phyloP scores from a whole-genome alignment of 176 grass and related monocot genomes.

The Melocanna baccifera region DNA sequence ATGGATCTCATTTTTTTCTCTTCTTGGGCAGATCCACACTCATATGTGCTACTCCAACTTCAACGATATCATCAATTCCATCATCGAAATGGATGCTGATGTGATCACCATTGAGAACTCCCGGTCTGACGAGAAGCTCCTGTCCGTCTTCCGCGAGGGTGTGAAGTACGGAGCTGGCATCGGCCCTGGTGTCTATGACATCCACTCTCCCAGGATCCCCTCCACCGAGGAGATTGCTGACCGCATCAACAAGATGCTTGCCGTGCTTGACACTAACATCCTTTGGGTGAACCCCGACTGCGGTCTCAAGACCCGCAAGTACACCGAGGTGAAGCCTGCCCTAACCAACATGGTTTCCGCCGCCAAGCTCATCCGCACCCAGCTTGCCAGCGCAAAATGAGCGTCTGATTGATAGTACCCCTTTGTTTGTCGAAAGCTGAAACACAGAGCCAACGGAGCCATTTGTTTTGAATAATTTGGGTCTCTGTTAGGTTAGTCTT shows the following conservation, averaged over 20 bases:
- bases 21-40: constrained; percentile 66
- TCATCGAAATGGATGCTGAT: constrained; percentile 95
- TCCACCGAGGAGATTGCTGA: constrained; percentile 78
- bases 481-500: constrained; percentile 32
- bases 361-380: constrained; percentile 73
- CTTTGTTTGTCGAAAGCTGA: background rate
- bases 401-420: background rate
- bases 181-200: constrained; percentile 91
- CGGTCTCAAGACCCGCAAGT: constrained; percentile 94
- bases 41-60: constrained; percentile 99
- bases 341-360: constrained; percentile 81
- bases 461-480: constrained; percentile 47
- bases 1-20: background rate
- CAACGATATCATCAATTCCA: constrained; percentile 96
- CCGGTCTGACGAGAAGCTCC: constrained; percentile 82
- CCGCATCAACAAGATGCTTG: constrained; percentile 91
- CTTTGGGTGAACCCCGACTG: constrained; percentile 96
- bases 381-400: constrained; percentile 76
- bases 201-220: constrained; percentile 94
- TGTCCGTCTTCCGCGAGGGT: constrained; percentile 89
- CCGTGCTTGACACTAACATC: constrained; percentile 80
- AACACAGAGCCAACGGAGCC: background rate
- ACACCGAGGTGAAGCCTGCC: constrained; percentile 82
- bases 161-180: constrained; percentile 86
- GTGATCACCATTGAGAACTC: constrained; percentile 97